A percentile compares a stretch with the other conserved stretches of the same genome.
These are phyloP conservation scores for Rugosomyces carneus DNA, from an alignment of 1,284 basidiomycete genomes.

Conservation along the genomic window DNA sequence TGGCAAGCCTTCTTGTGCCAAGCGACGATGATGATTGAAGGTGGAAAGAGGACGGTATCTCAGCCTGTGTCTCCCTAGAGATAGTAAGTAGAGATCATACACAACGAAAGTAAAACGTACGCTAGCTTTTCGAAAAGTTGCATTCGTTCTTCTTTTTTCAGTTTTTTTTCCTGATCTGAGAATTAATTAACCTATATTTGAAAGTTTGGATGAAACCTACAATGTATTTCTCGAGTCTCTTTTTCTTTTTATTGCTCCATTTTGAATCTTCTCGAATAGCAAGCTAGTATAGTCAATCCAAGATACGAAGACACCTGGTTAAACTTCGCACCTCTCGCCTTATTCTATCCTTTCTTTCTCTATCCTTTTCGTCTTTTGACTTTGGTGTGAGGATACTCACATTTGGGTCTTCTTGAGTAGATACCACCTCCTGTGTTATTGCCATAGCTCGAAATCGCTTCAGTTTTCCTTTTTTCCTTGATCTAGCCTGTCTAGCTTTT, in stretches of 20 bases:
- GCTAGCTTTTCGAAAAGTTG: slow-evolving; percentile 70
- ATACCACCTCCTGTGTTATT: slow-evolving; percentile 19
- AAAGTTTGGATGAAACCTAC: slow-evolving; percentile 34
- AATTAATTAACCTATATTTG: not conserved
- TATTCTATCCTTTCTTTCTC: slow-evolving; percentile 52
- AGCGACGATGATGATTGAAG: slow-evolving; percentile 76
- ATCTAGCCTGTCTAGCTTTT: slow-evolving; percentile 54
- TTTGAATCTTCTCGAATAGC: slow-evolving; percentile 61
- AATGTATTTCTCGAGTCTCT: slow-evolving; percentile 79
- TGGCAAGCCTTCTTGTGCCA: slow-evolving; percentile 59
- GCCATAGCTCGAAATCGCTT: slow-evolving; percentile 23
- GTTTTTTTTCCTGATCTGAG: slow-evolving; percentile 66
- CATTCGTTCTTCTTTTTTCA: slow-evolving; percentile 77
- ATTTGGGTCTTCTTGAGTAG: slow-evolving; percentile 44
- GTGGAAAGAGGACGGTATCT: slow-evolving; percentile 47
- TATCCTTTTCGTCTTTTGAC: slow-evolving; percentile 54
- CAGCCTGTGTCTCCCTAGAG: slow-evolving; percentile 67
- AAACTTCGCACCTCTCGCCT: slow-evolving; percentile 47
- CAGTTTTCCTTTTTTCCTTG: slow-evolving; percentile 45
- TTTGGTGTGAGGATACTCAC: slow-evolving; percentile 53
- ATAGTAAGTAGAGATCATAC: slow-evolving; percentile 17
- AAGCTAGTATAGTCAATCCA: slow-evolving; percentile 29
- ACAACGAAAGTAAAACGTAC: slow-evolving; percentile 38
- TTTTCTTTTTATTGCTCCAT: slow-evolving; percentile 75
- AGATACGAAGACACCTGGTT: not conserved